Base-by-base conservation (phyloP, 208 protist species). In the Trypanosoma avium region DNA sequence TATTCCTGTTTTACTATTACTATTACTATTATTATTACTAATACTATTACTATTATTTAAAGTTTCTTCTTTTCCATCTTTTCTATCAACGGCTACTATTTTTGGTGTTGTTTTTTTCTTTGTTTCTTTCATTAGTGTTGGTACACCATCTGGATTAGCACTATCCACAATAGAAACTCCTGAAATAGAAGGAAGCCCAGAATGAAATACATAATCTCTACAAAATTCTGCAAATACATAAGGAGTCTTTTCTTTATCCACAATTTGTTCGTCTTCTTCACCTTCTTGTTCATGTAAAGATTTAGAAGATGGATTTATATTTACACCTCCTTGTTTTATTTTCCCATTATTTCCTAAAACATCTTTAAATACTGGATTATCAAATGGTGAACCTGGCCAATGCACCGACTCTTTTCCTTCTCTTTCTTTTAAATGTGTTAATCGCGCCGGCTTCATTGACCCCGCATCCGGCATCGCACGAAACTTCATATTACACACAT, bases 401-500 rank as follows among this genome's bases (percentile, higher is more conserved):
- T 43, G 9, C 4, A 35, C 42, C 38, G 46, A 27, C 21, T 26
- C 36, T 29, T 27, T 73, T 21, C 32, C 50, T 30, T 26, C 35
- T 19, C 22, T 10, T n/a, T 32, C 27, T 17, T 46, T n/a, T 6
- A 47, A 3, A 15, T 33, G 42, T 21, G 27, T 32, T 9, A 56
- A 2, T 45, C 59, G 38, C n/a, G 43, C 19, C 38, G 49, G 30
- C 9, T 32, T 19, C 13, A 54, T 38, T n/a, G 40, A 58, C 3
- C 40, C 59, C 27, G 43, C 43, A 58, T 67, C 59, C 15, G 19
- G 50, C 7, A 40, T 40, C 9, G 47, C 29, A 21, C 52, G 43
- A 12, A 86, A 76, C 13, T 24, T 17, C 47, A 90, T 53, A 43
- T 60, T 65, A 48, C 88, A 94, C 5, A 94, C 76, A 55, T 94